These are phyloP conservation scores for Aspergillus baeticus DNA, from an alignment of 495 filamentous ascomycete species.

Conservation along the genomic window DNA sequence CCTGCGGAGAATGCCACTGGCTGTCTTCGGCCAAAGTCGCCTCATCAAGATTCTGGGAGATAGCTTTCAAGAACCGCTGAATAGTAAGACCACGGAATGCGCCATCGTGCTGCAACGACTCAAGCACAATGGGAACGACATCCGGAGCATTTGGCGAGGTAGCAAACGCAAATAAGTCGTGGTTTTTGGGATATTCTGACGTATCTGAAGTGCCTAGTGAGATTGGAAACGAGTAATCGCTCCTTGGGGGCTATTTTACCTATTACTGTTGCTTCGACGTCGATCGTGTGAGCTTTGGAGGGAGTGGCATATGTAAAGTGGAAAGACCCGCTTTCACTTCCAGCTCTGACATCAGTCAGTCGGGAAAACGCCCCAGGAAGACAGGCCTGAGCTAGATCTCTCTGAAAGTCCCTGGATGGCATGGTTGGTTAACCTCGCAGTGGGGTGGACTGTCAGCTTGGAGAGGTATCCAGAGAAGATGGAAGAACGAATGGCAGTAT, in stretches of 20 bases:
- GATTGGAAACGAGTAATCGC: constrained; percentile 1
- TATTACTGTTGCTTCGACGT: constrained; percentile 54
- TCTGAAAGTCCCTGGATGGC: constrained; percentile 16
- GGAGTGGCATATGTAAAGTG: constrained; percentile 49
- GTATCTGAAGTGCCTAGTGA: constrained; percentile 41
- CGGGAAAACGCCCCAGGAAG: constrained; percentile 29
- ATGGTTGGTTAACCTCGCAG: not conserved
- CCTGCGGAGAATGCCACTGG: not conserved
- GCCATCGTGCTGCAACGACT: constrained; percentile 29
- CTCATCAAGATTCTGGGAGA: constrained; percentile 40
- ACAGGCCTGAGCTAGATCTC: constrained; percentile 47
- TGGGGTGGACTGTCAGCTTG: not conserved
- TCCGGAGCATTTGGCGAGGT: constrained; percentile 48
- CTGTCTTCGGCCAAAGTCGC: constrained; percentile 19
- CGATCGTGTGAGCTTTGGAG: constrained; percentile 25
- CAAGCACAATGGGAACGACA: constrained; percentile 45
- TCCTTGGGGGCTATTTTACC: constrained; percentile 32
- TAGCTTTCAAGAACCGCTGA: constrained; percentile 30
- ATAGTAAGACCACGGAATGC: constrained; percentile 28
- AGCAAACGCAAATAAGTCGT: constrained; percentile 60
- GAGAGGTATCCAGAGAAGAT: not conserved
- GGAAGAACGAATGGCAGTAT: not conserved
- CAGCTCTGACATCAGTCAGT: constrained; percentile 48
- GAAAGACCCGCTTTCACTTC: constrained; percentile 63
- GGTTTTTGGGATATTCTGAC: constrained; percentile 62